Evolutionary conservation across 2,329 filamentous ascomycete species (phyloP).

Genomic region (Claviceps arundinis): DNA sequence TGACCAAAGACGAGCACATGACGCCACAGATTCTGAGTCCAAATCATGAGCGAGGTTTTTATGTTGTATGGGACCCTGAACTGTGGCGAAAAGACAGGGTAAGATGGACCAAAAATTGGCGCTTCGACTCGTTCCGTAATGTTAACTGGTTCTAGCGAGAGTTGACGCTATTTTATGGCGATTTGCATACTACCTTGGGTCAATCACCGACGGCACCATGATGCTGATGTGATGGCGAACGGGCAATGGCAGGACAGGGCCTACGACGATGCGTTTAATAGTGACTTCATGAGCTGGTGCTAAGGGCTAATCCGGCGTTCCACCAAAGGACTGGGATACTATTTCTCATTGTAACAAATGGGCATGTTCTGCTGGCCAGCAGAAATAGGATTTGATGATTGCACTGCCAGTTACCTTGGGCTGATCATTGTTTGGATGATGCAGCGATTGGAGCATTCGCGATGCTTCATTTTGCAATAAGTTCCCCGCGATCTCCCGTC

Average conservation of each 20-base stretch:
- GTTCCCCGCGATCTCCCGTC: background rate
- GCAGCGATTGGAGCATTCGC: conserved; percentile 4
- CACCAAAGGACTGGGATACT: conserved; percentile 15
- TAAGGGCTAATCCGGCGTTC: conserved; percentile 17
- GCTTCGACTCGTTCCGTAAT: conserved; percentile 4
- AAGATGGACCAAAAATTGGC: conserved; percentile 35
- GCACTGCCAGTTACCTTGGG: conserved; percentile 15
- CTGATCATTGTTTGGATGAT: conserved; percentile 6
- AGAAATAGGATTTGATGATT: conserved; percentile 12
- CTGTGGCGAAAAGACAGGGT: conserved; percentile 51
- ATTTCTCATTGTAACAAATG: conserved; percentile 16
- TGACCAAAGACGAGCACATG: conserved; percentile 56
- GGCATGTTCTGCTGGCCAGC: conserved; percentile 16
- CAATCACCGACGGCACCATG: conserved; percentile 19
- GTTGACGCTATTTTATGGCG: conserved; percentile 46
- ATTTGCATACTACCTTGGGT: conserved; percentile 38
- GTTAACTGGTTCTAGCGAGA: conserved; percentile 36
- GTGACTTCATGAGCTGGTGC: conserved; percentile 10
- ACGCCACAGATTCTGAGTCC: conserved; percentile 45
- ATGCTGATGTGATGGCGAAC: conserved; percentile 1
- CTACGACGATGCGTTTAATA: conserved; percentile 5
- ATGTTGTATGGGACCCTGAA: conserved; percentile 51
- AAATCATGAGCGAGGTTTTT: conserved; percentile 50
- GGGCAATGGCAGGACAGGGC: background rate
- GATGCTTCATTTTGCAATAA: background rate